phyloP scores from a whole-genome alignment of 2,329 filamentous ascomycete genomes.

The Podosphaera fusca region DNA sequence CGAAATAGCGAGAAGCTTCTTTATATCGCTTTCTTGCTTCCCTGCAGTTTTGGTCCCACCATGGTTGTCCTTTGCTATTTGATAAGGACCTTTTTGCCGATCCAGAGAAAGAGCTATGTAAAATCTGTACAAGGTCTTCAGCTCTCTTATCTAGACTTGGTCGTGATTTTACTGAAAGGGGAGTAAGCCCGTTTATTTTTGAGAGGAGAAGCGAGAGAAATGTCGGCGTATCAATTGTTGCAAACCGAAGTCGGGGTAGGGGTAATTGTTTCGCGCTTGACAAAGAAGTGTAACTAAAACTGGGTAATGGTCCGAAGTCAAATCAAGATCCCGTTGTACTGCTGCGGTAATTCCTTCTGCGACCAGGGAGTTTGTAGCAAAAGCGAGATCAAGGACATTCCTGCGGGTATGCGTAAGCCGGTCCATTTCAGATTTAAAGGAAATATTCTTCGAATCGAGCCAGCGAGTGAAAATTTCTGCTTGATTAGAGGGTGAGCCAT shows the following conservation, averaged over 20 bases:
- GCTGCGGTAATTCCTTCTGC: not conserved
- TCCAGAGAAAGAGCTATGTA: not conserved
- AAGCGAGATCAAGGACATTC: not conserved
- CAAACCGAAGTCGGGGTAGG: not conserved
- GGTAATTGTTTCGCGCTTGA: not conserved
- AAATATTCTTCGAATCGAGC: too few species aligned
- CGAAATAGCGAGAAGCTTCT: too few species aligned
- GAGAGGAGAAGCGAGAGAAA: not conserved
- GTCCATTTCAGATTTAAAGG: too few species aligned
- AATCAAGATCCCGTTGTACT: not conserved
- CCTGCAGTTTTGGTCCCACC: not conserved
- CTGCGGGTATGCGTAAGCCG: not conserved
- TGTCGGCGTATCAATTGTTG: not conserved
- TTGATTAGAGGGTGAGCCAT: too few species aligned
- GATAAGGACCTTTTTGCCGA: not conserved
- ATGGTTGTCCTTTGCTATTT: not conserved
- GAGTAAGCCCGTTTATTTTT: not conserved
- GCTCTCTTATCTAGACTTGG: not conserved
- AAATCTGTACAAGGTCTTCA: not conserved
- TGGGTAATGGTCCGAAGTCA: not conserved
- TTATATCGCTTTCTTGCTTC: not conserved
- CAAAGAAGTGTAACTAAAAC: not conserved
- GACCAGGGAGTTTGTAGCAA: not conserved
- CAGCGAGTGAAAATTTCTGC: too few species aligned
- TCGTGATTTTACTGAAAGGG: not conserved